Evolutionary conservation across 495 filamentous ascomycete species (phyloP).

Genomic region (Hypoxylon perforatum): DNA sequence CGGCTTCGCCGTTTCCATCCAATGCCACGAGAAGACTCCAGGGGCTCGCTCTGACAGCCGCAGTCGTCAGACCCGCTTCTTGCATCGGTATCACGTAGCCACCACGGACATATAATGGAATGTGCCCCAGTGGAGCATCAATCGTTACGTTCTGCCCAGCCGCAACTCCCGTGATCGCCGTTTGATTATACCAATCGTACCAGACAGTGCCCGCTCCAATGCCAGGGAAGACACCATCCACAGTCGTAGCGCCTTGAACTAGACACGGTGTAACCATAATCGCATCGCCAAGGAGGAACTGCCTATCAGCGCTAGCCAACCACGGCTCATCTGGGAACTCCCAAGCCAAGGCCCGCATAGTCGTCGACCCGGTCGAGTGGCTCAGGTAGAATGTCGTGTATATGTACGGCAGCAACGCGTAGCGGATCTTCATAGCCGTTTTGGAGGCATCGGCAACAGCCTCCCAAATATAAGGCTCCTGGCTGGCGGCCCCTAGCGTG

Average conservation of each 20-base stretch:
- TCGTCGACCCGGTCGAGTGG: conserved; percentile 73
- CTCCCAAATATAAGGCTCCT: conserved; percentile 83
- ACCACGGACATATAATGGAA: conserved; percentile 80
- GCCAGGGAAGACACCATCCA: conserved; percentile 84
- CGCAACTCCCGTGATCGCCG: conserved; percentile 59
- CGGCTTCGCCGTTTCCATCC: conserved; percentile 65
- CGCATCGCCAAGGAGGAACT: conserved; percentile 80
- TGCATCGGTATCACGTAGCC: conserved; percentile 77
- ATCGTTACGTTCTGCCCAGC: conserved; percentile 77
- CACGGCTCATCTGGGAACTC: conserved; percentile 83
- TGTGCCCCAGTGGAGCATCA: conserved; percentile 79
- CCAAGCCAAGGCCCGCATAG: conserved; percentile 85
- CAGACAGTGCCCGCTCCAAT: conserved; percentile 68
- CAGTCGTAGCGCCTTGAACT: conserved; percentile 69
- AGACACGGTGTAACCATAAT: conserved; percentile 81
- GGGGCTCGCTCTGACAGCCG: conserved; percentile 70
- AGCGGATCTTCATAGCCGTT: conserved; percentile 79
- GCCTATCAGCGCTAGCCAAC: conserved; percentile 73
- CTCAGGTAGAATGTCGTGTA: conserved; percentile 83
- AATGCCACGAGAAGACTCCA: conserved; percentile 78
- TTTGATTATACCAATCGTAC: conserved; percentile 86
- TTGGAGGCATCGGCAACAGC: conserved; percentile 73
- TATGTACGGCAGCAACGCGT: conserved; percentile 78
- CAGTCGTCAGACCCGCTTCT: conserved; percentile 75
- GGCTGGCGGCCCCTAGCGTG: conserved; percentile 66